Evolutionary conservation across 208 protist species (phyloP).

Genomic region (Phytomonas serpens): DNA sequence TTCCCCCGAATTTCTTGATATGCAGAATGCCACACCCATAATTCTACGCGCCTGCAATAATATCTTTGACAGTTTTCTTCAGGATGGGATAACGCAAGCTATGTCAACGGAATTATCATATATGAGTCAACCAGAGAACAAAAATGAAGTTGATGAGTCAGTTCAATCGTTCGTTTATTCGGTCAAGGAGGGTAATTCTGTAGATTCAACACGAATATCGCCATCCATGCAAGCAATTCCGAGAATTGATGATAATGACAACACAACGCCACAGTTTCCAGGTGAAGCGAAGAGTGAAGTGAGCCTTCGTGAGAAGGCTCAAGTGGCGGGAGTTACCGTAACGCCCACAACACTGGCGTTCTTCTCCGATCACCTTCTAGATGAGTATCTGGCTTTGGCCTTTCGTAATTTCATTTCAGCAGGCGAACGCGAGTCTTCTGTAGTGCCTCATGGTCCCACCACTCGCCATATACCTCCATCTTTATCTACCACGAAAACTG

Average conservation of each 20-base stretch:
- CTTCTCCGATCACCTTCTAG: background rate
- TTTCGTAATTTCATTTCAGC: background rate
- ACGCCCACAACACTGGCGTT: background rate
- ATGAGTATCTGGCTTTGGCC: background rate
- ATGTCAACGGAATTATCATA: background rate
- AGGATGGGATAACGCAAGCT: background rate
- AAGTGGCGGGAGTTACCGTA: background rate
- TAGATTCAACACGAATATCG: background rate
- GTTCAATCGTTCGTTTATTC: background rate
- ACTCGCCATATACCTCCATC: background rate
- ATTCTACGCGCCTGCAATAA: background rate
- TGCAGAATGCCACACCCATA: background rate
- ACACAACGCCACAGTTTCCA: background rate
- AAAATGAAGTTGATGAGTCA: background rate
- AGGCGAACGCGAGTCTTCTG: background rate
- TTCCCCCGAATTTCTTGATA: background rate
- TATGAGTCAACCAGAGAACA: background rate
- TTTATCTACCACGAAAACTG: background rate
- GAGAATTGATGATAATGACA: background rate
- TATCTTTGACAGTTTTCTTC: background rate
- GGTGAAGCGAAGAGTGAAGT: background rate
- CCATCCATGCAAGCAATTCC: background rate
- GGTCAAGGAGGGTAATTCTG: background rate
- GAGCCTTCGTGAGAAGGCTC: background rate
- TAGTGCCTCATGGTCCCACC: background rate